Evolutionary conservation across 148 eudicot genomes (phyloP).

Genomic region (Camellia granthamiana): DNA sequence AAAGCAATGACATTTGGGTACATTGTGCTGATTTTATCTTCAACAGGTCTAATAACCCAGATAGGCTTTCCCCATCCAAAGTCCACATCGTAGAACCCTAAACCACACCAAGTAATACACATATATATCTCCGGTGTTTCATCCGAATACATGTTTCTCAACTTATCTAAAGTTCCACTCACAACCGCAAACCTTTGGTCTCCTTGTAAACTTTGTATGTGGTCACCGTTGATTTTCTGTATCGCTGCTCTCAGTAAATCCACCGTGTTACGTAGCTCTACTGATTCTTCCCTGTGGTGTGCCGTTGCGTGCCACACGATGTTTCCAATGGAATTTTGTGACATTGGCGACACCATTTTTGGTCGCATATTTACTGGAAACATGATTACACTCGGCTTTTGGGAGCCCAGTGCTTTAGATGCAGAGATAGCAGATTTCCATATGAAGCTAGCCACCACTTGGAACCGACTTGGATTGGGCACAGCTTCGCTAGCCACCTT

Average conservation of each 20-base stretch:
- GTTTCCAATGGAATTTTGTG: conserved; percentile 38
- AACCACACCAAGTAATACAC: conserved; percentile 45
- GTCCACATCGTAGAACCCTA: conserved; percentile 48
- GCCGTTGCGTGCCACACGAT: conserved; percentile 40
- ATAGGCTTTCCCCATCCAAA: conserved; percentile 63
- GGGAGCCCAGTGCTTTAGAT: conserved; percentile 10
- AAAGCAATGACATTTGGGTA: too few relatives aligned
- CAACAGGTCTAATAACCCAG: too few relatives aligned
- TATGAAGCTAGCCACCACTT: conserved; percentile 28
- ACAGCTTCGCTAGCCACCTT: too few relatives aligned
- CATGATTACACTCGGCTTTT: conserved; percentile 37
- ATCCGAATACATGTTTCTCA: too few relatives aligned
- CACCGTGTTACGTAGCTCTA: conserved; percentile 21
- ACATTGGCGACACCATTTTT: conserved; percentile 25
- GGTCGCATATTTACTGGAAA: conserved; percentile 39
- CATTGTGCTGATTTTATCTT: too few relatives aligned
- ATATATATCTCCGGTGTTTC: conserved; percentile 13
- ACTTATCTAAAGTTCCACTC: too few relatives aligned
- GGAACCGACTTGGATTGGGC: background rate
- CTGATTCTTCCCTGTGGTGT: conserved; percentile 9
- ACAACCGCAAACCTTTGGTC: too few relatives aligned
- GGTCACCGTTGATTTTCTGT: too few relatives aligned
- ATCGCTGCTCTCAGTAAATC: conserved; percentile 24
- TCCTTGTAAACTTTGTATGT: too few relatives aligned
- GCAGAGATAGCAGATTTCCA: conserved; percentile 48